Evolutionary conservation across 805 yeast genomes (phyloP).

Genomic region (Wickerhamomyces canadensis): DNA sequence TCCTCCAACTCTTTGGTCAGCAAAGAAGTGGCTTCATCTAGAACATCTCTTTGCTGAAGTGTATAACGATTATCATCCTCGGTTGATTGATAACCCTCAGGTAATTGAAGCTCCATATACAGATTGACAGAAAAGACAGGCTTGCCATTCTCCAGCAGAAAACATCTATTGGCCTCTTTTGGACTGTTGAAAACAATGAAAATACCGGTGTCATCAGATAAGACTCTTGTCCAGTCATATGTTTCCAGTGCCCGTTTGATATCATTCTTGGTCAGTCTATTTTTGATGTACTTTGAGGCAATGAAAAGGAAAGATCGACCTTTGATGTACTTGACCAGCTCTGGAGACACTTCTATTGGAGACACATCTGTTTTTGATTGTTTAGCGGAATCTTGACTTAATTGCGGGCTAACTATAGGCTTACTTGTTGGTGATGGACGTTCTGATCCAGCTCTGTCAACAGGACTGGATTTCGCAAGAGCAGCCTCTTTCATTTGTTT

Average conservation of each 20-base stretch:
- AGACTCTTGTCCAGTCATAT: constrained; percentile 61
- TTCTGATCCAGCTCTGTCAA: not conserved
- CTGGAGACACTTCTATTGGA: constrained; percentile 38
- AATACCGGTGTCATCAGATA: constrained; percentile 60
- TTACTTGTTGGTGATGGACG: too few species aligned
- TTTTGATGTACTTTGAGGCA: constrained; percentile 38
- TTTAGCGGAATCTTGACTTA: constrained; percentile 22
- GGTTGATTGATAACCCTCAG: constrained; percentile 14
- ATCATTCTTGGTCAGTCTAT: constrained; percentile 43
- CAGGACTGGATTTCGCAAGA: not conserved
- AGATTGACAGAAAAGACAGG: constrained; percentile 41
- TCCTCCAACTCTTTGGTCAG: constrained; percentile 59
- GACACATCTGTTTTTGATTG: too few species aligned
- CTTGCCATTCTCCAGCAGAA: constrained; percentile 53
- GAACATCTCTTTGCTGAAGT: constrained; percentile 28
- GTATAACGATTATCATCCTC: constrained; percentile 10
- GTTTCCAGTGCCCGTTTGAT: constrained; percentile 52
- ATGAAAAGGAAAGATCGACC: constrained; percentile 56
- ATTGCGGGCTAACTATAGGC: too few species aligned
- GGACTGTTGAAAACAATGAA: constrained; percentile 62
- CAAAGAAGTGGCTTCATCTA: constrained; percentile 53
- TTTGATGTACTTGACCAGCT: constrained; percentile 42
- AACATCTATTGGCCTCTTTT: constrained; percentile 55
- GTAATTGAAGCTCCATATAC: constrained; percentile 45
- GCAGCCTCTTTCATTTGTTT: constrained; percentile 11